These are phyloP conservation scores for Magnusiomyces ingens DNA, from an alignment of 1,139 yeast species.

Conservation along the genomic window DNA sequence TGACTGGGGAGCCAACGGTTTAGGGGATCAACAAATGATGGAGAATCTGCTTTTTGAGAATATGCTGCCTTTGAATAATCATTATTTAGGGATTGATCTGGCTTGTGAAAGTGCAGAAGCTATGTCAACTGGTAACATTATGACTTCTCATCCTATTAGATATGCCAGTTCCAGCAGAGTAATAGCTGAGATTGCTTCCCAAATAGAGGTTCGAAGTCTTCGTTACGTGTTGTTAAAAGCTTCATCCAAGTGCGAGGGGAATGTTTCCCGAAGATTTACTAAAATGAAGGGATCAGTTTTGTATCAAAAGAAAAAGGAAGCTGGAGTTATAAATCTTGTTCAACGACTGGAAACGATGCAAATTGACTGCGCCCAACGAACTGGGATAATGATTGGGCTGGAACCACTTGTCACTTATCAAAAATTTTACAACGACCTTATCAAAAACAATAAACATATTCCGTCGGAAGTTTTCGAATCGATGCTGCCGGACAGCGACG, in stretches of 20 bases:
- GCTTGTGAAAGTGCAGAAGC: conserved; percentile 23
- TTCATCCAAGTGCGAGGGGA: neutral
- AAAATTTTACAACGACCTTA: conserved; percentile 8
- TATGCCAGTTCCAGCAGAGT: conserved; percentile 6
- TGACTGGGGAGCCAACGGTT: conserved; percentile 26
- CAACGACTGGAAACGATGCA: too few relatives aligned
- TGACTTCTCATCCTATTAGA: conserved; percentile 5
- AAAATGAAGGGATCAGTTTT: too few relatives aligned
- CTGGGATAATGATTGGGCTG: neutral
- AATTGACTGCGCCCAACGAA: too few relatives aligned
- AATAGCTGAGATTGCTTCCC: conserved; percentile 12
- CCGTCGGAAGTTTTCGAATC: neutral
- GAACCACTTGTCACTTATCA: conserved; percentile 6
- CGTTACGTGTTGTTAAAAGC: conserved; percentile 2
- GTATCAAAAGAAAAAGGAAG: too few relatives aligned
- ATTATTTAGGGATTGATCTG: conserved; percentile 21
- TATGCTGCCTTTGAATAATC: conserved; percentile 27
- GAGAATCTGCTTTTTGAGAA: conserved; percentile 33
- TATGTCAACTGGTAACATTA: conserved; percentile 20
- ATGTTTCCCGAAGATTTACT: too few relatives aligned
- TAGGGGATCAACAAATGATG: conserved; percentile 22
- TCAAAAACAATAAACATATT: neutral
- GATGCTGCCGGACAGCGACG: too few relatives aligned
- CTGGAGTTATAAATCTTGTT: too few relatives aligned
- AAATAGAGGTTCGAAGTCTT: conserved; percentile 14